Base-by-base conservation (phyloP, 2,329 filamentous ascomycete species). In the Pestalotiopsis fici region DNA sequence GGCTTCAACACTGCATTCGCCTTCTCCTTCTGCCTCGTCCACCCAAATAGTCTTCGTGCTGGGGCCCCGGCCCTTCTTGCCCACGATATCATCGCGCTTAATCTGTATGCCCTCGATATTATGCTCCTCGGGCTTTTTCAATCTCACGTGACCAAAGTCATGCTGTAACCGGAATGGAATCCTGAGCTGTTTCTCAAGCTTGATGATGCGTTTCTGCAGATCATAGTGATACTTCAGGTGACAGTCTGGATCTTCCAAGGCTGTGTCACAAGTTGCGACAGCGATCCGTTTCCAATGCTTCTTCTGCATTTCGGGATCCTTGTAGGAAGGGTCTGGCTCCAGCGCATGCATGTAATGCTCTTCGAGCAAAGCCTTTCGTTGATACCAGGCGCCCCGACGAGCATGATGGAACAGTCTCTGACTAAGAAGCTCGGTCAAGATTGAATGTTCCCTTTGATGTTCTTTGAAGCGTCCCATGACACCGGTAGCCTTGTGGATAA, bases 171-270 rank as follows among this genome's bases (percentile, higher is more conserved):
- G 88, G 74, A 93, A 93, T 0, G 94, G 91, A 25, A 98, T 88
- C 69, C 92, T 94, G 6, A 98, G 84, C 43, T 89, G 88, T 75
- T 90, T 95, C 78, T 99, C 96, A 0, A 99, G 87, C 79, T 98
- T 98, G 62, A 88, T 87, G n/a, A 98, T 88, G 1, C 96, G 91
- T 78, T 97, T 98, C 78, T 98, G 95, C 6, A 99, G 83, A 74
- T 98, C 95, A 75, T 97, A 94, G 76, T 99, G 95, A 77, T 93
- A 95, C 68, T 97, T 96, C 27, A 97, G 80, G 78, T 99, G 96
- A 68, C 95, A 97, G 66, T 96, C 87, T 31, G 90, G 89, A 74
- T 99, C 96, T 76, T 97, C 91, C 0, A 99, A 85, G 0, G 93
- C 96, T 54, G 87, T 83, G 78, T 97, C 95, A 75, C 96, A 98